phyloP scores from a whole-genome alignment of 2,329 filamentous ascomycete genomes.

The Mycosphaerelloides madeirae region DNA sequence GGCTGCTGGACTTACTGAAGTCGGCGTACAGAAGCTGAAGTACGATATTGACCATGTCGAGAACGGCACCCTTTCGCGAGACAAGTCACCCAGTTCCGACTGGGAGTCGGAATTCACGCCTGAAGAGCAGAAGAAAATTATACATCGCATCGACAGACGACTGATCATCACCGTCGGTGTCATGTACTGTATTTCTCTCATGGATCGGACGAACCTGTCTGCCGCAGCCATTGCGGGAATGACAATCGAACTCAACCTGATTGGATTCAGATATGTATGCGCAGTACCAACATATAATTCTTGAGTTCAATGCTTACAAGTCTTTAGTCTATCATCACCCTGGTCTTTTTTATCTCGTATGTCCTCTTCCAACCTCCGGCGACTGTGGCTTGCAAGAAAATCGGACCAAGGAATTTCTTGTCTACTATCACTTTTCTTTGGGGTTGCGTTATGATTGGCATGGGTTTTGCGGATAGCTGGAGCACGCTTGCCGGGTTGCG shows the following conservation, averaged over 20 bases:
- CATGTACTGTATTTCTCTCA: constrained; percentile 20
- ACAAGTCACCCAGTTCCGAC: too few species aligned
- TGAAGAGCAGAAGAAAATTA: constrained; percentile 45
- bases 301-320: constrained; percentile 17
- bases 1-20: too few species aligned
- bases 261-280: constrained; percentile 12
- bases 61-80: too few species aligned
- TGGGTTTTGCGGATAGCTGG: constrained; percentile 57
- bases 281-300: neutral
- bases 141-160: constrained; percentile 60
- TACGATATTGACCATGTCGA: too few species aligned
- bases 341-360: constrained; percentile 70
- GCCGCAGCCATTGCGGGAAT: constrained; percentile 66
- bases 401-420: constrained; percentile 44
- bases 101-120: constrained; percentile 15
- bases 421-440: constrained; percentile 43
- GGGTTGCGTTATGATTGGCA: constrained; percentile 57
- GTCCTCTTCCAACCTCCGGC: constrained; percentile 65
- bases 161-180: constrained; percentile 40
- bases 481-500: constrained; percentile 50
- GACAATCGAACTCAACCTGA: constrained; percentile 32
- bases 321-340: constrained; percentile 57
- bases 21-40: too few species aligned
- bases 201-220: constrained; percentile 70
- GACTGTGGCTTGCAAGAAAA: constrained; percentile 59